Conservation (phyloP, 768 basidiomycete species). For the Tylopilus felleus region DNA sequence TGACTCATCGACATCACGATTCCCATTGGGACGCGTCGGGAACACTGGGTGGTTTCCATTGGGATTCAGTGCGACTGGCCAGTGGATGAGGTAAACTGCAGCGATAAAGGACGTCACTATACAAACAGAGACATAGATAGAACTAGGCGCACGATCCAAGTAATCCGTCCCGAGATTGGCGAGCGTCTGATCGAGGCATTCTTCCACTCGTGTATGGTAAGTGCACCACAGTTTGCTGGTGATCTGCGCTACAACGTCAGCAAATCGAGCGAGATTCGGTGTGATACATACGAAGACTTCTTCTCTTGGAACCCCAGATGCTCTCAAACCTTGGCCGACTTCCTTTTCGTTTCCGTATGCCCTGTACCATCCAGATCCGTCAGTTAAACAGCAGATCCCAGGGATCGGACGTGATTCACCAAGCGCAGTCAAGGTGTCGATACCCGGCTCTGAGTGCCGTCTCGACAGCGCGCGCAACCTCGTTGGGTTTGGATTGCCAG, state of each 20-base stretch:
- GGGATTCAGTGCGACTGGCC: constrained; percentile 75
- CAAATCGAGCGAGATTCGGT: background rate
- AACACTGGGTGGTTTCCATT: constrained; percentile 60
- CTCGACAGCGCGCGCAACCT: constrained; percentile 68
- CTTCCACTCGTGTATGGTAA: constrained; percentile 68
- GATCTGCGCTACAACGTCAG: constrained; percentile 41
- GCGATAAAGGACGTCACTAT: background rate
- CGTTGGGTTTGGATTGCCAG: constrained; percentile 74
- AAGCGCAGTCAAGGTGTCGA: constrained; percentile 72
- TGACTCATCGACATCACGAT: constrained; percentile 61
- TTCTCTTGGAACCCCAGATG: constrained; percentile 70
- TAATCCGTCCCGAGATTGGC: constrained; percentile 80
- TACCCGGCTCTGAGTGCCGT: constrained; percentile 77
- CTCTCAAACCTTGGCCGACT: constrained; percentile 77
- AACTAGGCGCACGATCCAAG: constrained; percentile 62
- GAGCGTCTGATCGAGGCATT: constrained; percentile 71
- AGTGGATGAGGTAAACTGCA: constrained; percentile 66
- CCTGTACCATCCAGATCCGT: constrained; percentile 32
- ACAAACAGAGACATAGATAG: background rate
- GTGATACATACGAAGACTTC: constrained; percentile 57
- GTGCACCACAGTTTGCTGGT: constrained; percentile 72
- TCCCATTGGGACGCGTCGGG: constrained; percentile 59
- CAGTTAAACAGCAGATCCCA: constrained; percentile 13
- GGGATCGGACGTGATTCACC: constrained; percentile 26
- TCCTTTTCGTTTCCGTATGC: constrained; percentile 76